Evolutionary conservation across 345 rosid species (phyloP).

Genomic region (Syzygium grande): DNA sequence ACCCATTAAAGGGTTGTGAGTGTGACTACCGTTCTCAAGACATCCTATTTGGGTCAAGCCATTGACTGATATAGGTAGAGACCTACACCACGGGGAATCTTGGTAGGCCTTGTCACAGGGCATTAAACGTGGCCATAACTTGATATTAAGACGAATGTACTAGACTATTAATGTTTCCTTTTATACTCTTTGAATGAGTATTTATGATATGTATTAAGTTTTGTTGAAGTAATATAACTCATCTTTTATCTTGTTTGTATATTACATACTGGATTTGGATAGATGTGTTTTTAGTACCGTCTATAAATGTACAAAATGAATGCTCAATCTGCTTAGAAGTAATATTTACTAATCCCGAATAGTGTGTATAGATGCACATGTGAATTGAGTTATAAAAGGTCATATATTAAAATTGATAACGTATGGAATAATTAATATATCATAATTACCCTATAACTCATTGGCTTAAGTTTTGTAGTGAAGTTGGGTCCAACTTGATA

Average conservation of each 20-base stretch:
- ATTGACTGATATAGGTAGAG: neutral
- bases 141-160: neutral
- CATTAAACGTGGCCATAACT: neutral
- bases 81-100: neutral
- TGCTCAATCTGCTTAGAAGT: neutral
- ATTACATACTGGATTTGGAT: too few relatives aligned
- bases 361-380: neutral
- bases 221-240: neutral
- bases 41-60: neutral
- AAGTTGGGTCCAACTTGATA: accelerated
- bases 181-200: neutral
- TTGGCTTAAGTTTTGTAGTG: too few relatives aligned
- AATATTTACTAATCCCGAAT: neutral
- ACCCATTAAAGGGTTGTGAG: neutral
- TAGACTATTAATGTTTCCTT: neutral
- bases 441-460: neutral
- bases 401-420: neutral
- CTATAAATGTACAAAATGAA: too few relatives aligned
- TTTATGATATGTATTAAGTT: neutral
- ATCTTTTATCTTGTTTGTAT: neutral
- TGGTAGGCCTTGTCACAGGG: neutral
- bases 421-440: too few relatives aligned
- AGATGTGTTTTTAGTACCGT: too few relatives aligned
- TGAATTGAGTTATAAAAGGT: neutral
- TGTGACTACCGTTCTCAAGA: neutral